Base-by-base conservation (phyloP, 192 early-diverging fungal species). In the Linnemannia zychae region DNA sequence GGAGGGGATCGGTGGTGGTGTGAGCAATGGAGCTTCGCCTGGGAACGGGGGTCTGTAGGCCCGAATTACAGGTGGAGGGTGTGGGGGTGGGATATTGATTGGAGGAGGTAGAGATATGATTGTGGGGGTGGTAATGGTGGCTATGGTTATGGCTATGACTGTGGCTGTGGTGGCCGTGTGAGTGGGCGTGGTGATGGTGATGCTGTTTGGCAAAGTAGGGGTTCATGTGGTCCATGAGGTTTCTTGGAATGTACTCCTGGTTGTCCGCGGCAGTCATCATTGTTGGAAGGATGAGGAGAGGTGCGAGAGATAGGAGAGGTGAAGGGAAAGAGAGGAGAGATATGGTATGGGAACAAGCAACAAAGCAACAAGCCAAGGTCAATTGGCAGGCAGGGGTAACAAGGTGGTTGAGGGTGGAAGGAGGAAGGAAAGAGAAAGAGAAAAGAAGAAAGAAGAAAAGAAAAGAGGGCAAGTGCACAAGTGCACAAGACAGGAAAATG, bases 181-280 rank as follows among this genome's bases (percentile, higher is more conserved):
- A 38, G 37, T 73, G 72, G 22, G 48, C 31, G 34, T 78, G 77
- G 36, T 47, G 48, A 44, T 71, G 69, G 72, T 67, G 65, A 46
- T 78, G 76, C 28, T 52, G 48, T 37, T 84, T 84, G 73, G 75
- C 78, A 74, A 79, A 84, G 77, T 71, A 84, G 12, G 82, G 82
- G 57, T 50, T 84, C 72, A 84, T 79, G 82, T 84, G 82, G 49
- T 84, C 73, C 37, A 84, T 65, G 50, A 74, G 77, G 50, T 79
- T 84, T 38, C 82, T 68, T 28, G 82, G 73, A 40, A 84, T 74
- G 73, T 84, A 84, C 13, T 28, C 69, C 57, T 63, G 57, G 57
- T n/a, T n/a, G 57, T 63, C 57, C 0, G 57, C 12, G 28, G 57
- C 13, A 12, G 28, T 63, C 57, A 63, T 63, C 24, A 11, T 63